Evolutionary conservation across 352 stramenopile species (phyloP), one percentile per base, ranked within the genome.

Genomic region (Globisporangium spiculum): DNA sequence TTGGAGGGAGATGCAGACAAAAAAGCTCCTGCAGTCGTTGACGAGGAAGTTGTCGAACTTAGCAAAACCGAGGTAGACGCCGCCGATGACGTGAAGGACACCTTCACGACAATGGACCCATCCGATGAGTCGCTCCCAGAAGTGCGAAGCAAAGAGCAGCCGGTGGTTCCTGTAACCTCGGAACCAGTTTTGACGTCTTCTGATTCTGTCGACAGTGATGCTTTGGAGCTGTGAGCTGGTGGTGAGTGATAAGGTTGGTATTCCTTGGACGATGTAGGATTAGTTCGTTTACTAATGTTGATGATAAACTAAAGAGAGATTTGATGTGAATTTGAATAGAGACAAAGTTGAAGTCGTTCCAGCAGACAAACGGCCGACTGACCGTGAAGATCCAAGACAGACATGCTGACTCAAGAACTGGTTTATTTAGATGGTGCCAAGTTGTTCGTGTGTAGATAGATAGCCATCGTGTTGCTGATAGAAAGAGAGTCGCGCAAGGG

Each of bases 401-500:
- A 6, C 38, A 48, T 4, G 38, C 18, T 9, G 44, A 22, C 53
- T 30, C 52, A 55, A 16, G 4, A n/a, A n/a, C 54, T 26, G 55
- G 55, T 46, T 44, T 34, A 44, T 26, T 32, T 61, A 46, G 30
- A 20, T 20, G 16, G 8, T 22, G 7, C 30, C 30, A 61, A 61
- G 55, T 38, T 61, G n/a, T 27, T 26, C 30, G 26, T 46, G 55
- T 61, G 38, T 34, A 61, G 55, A 46, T 46, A 57, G 24, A 30
- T 57, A n/a, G 27, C 4, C 16, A 8, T 7, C 44, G 14, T 44
- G 16, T 50, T 20, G 41, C 7, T 50, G 55, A 60, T 27, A 10
- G 14, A 32, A 56, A 56, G n/a, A 20, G 24, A 58, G 26, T 20
- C 30, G 12, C 18, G 30, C 5, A 60, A n/a, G 18, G 14, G 36